Conservation (phyloP, 2,329 filamentous ascomycete genomes). For the Camillea tinctor region DNA sequence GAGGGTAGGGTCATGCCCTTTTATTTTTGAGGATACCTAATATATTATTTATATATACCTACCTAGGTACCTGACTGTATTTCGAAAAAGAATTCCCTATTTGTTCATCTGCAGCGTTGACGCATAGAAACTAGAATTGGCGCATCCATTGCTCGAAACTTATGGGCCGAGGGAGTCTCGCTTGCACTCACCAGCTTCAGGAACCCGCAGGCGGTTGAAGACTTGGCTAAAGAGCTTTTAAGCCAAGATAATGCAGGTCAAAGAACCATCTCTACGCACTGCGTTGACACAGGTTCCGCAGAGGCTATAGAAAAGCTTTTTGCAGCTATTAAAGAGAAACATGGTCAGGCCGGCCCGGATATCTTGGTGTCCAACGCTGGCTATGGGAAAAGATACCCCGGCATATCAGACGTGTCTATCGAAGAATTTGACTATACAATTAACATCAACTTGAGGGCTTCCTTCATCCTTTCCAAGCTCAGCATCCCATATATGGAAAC, state of each 20-base stretch:
- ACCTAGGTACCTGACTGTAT: neutral
- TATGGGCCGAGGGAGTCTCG: conserved; percentile 35
- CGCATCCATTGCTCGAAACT: conserved; percentile 31
- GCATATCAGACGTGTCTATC: conserved; percentile 57
- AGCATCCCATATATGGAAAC: conserved; percentile 59
- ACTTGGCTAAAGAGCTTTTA: conserved; percentile 28
- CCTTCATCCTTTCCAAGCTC: conserved; percentile 61
- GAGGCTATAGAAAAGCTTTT: conserved; percentile 55
- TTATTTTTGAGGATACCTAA: too few relatives aligned
- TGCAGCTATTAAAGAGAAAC: conserved; percentile 49
- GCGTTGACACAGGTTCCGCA: conserved; percentile 56
- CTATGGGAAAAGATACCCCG: conserved; percentile 58
- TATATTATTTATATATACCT: neutral
- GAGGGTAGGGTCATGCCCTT: conserved; percentile 31
- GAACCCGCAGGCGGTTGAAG: conserved; percentile 28
- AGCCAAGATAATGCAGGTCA: conserved; percentile 29
- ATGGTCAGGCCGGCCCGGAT: conserved; percentile 53
- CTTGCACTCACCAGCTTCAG: conserved; percentile 34
- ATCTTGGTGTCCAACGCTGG: conserved; percentile 68
- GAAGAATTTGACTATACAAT: conserved; percentile 65
- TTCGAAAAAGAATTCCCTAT: neutral
- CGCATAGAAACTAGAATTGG: conserved; percentile 30
- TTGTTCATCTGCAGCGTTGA: conserved; percentile 8
- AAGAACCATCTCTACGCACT: conserved; percentile 48
- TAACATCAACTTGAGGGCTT: conserved; percentile 60